A percentile compares a stretch with the other conserved stretches of the same genome.
Evolutionary conservation across 176 grass and related monocot genomes (phyloP).

Genomic region (Carex cristatella): DNA sequence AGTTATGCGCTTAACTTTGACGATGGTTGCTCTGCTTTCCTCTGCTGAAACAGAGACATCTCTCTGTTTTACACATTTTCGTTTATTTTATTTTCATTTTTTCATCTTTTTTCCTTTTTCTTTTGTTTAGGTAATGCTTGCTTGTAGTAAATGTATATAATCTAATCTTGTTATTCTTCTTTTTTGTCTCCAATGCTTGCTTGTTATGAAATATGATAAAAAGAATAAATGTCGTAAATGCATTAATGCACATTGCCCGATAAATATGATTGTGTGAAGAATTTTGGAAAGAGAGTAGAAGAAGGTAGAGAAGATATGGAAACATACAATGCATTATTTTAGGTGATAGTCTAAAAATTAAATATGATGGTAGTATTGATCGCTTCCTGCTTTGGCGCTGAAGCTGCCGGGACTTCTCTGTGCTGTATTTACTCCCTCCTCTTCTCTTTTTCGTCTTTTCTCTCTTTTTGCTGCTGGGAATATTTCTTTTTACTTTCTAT

Average conservation of each 20-base stretch:
- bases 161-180: not conserved
- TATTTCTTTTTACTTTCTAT: not conserved
- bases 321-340: not conserved
- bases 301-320: not conserved
- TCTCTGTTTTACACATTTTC: not conserved
- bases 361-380: conserved; percentile 2
- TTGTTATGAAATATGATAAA: not conserved
- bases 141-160: conserved; percentile 23
- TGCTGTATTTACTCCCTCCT: conserved; percentile 4
- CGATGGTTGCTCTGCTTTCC: conserved; percentile 32
- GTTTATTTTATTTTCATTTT: not conserved
- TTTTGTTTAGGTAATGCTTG: not conserved
- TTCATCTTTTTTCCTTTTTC: not conserved
- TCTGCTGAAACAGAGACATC: not conserved
- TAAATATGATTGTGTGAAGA: not conserved
- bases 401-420: not conserved
- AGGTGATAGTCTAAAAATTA: too few relatives aligned
- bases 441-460: not conserved
- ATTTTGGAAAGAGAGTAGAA: not conserved
- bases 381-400: not conserved
- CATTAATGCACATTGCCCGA: not conserved
- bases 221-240: not conserved
- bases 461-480: not conserved
- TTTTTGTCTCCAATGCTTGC: not conserved
- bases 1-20: conserved; percentile 57